Base-by-base conservation (phyloP, 768 basidiomycete species). In the Filobasidium floriforme region DNA sequence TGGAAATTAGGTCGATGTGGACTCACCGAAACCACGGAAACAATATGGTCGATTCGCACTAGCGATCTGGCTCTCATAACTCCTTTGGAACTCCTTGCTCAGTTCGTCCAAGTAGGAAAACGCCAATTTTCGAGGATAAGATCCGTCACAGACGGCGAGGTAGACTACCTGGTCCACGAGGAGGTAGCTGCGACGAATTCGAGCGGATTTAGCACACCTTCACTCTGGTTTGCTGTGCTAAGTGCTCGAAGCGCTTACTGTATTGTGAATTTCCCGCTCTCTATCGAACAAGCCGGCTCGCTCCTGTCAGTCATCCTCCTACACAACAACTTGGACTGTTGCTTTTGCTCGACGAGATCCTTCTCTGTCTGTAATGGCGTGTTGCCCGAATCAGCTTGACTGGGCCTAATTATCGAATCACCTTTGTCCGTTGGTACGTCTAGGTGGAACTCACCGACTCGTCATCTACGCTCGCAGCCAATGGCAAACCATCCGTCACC, bases 91-190 rank as follows among this genome's bases (percentile, higher is more conserved):
- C 80, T 99, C 96, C 75, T 96, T 98, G 26, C 90, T 89, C 52
- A 99, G 83, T 80, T 99, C 96, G 71, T 97, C 92, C 59, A 99
- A 84, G 79, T 92, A 99, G 9, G 92, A 92, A 80, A 99, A 99
- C 0, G 92, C 92, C 41, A 98, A 85, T 79, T 98, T 98, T 67
- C 94, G 84, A 24, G 92, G 92, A 80, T 97, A 97, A 4, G 92
- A 93, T 78, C 92, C 91, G 82, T 98, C 96, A 43, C 92, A 87
- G 76, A 99, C 91, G 66, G 89, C 88, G 70, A 98, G 83, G 81
- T 92, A 99, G 62, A 94, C 89, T 66, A 98, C 92, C 80, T 92
- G 91, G 74, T 93, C 88, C 51, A 85, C 79, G 71, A 99, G 94
- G 71, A 97, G 86, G 83, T 99, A 99, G 81, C 94, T 98, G 75